Conservation (phyloP, 371 early-diverging fungal genomes). For the Mucor plumbeus region DNA sequence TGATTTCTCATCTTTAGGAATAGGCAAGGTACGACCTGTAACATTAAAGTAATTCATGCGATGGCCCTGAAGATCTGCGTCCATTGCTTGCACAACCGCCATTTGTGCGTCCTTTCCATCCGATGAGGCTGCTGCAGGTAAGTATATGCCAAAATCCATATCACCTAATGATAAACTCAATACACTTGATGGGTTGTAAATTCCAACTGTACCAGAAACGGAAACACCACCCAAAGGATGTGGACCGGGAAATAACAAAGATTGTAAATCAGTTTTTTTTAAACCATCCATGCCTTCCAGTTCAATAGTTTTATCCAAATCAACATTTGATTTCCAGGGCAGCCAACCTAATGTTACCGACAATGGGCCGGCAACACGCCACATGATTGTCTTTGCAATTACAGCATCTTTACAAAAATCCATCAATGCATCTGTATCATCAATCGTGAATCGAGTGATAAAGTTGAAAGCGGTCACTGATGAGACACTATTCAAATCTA, state of each 20-base stretch:
- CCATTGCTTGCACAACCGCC: constrained; percentile 45
- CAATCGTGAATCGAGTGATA: constrained; percentile 42
- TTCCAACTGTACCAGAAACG: constrained; percentile 39
- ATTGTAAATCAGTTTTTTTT: constrained; percentile 40
- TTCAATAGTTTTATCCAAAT: constrained; percentile 36
- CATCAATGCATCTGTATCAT: constrained; percentile 40
- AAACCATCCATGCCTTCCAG: constrained; percentile 57
- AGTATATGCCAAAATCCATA: constrained; percentile 52
- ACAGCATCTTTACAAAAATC: constrained; percentile 51
- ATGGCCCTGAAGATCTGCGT: constrained; percentile 44
- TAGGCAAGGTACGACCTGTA: constrained; percentile 43
- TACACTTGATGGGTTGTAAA: constrained; percentile 52
- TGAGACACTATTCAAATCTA: constrained; percentile 27
- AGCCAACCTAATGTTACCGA: constrained; percentile 39
- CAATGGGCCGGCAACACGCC: constrained; percentile 43
- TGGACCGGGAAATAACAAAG: constrained; percentile 40
- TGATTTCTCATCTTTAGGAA: constrained; percentile 23
- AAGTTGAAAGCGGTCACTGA: constrained; percentile 44
- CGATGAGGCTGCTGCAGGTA: constrained; percentile 26
- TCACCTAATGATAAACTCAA: constrained; percentile 48
- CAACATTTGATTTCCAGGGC: constrained; percentile 26
- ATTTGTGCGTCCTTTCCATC: constrained; percentile 38
- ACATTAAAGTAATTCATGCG: constrained; percentile 47
- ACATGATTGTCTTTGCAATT: constrained; percentile 34
- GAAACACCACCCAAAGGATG: constrained; percentile 49